Base-by-base conservation (phyloP, 768 basidiomycete genomes). In the Hortiboletus campestris region DNA sequence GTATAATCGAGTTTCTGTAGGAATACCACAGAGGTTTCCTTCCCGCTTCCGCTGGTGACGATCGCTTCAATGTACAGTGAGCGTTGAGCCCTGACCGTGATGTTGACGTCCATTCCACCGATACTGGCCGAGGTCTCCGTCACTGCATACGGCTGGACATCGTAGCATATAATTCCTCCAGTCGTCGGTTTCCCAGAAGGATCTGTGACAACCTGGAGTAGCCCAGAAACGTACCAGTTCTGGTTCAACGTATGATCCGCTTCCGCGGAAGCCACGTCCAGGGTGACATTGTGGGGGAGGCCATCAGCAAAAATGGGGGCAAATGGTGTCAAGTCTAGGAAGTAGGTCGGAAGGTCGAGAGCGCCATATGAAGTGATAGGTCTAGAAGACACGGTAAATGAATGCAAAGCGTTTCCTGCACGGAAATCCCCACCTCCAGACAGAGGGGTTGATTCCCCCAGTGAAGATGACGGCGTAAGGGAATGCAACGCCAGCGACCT, bases 301-400 rank as follows among this genome's bases (percentile, higher is more conserved):
- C 85, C 84, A 53, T 89, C 88, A 0, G 84, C 78, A 35, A 92
- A 76, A 19, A 84, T 63, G 7, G 88, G 88, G 1, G 86, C 78
- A 66, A 91, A 91, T 1, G 89, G 88, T 9, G 89, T 90, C 49
- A 90, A 69, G 68, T 91, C 90, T 19, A 91, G 60, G 67, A 84
- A 84, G 68, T 91, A 91, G 2, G 85, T 88, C 2, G 90, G 89
- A 13, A 89, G 76, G 62, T 91, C 88, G 25, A 90, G 72, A 4
- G 88, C 87, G 11, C 88, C 86, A 56, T 89, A 91, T 1, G 89
- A 82, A 1, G 86, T 79, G 67, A 91, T 89, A 1, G 89, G 89
- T 46, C 86, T 84, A 46, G 16, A 25, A 53, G 19, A 38, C 10
- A 25, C 3, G 20, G 53, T 52, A 31, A 48, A 29, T 25, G 20